Evolutionary conservation across 805 yeast species (phyloP).

Genomic region (Vanderwaltozyma polyspora): DNA sequence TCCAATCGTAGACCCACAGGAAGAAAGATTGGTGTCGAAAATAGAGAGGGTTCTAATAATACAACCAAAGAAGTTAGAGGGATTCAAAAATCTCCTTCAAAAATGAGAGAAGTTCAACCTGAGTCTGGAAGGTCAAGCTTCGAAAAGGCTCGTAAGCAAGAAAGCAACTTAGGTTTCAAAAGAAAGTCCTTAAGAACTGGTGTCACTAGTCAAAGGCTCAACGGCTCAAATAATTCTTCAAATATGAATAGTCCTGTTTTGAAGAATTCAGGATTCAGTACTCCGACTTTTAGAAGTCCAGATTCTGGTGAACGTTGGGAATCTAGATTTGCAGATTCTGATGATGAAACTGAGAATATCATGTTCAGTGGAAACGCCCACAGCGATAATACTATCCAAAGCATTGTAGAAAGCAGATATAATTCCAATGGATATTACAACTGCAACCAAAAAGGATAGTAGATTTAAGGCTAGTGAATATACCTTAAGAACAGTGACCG

Average conservation of each 20-base stretch:
- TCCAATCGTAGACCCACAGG: conserved; percentile 1
- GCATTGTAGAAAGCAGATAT: no score
- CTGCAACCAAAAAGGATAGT: no score
- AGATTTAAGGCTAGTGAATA: no score
- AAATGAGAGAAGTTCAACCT: conserved; percentile 10
- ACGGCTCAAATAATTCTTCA: conserved; percentile 5
- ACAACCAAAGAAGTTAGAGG: neutral
- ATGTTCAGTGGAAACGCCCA: neutral
- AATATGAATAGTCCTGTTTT: conserved; percentile 3
- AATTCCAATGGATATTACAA: neutral
- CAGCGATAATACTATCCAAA: no score
- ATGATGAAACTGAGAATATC: conserved; percentile 40
- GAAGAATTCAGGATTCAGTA: conserved; percentile 1
- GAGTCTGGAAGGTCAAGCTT: conserved; percentile 42
- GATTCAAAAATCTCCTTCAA: no score
- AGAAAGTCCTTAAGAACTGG: conserved; percentile 26
- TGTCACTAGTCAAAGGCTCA: neutral
- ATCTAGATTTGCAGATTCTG: conserved; percentile 54
- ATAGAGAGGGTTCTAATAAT: neutral
- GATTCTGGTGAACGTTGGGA: conserved; percentile 4
- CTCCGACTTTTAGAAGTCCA: neutral
- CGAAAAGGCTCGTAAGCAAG: conserved; percentile 33
- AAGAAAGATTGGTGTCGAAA: neutral
- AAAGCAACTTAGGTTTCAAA: conserved; percentile 30
- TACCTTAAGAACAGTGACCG: no score